Conservation (phyloP, 1,284 basidiomycete species). For the Fistulina hepatica region DNA sequence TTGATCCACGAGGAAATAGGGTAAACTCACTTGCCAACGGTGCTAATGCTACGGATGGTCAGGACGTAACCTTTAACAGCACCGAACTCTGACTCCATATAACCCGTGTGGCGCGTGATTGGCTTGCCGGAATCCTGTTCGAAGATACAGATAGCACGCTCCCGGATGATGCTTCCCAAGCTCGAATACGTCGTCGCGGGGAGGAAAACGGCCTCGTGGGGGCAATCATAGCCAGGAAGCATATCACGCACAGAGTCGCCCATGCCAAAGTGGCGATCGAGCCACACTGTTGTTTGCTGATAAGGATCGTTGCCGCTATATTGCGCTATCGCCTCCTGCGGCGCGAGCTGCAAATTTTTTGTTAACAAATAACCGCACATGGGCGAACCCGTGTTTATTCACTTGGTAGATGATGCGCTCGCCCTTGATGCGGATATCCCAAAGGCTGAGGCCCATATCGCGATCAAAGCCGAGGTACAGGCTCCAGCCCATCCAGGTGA, state of each 20-base stretch:
- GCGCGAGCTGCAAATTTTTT: slow-evolving; percentile 31
- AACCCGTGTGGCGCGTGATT: slow-evolving; percentile 48
- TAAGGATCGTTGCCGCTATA: slow-evolving; percentile 58
- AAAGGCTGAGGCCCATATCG: slow-evolving; percentile 57
- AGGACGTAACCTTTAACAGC: slow-evolving; percentile 51
- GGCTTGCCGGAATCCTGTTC: slow-evolving; percentile 50
- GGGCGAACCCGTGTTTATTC: slow-evolving; percentile 1
- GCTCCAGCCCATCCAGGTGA: slow-evolving; percentile 58
- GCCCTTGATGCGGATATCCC: slow-evolving; percentile 52
- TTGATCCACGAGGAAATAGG: slow-evolving; percentile 1
- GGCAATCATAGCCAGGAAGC: slow-evolving; percentile 57
- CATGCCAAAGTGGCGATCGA: slow-evolving; percentile 61
- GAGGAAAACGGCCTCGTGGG: slow-evolving; percentile 46
- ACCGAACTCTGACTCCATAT: slow-evolving; percentile 38
- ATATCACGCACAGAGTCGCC: slow-evolving; percentile 41
- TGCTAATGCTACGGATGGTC: slow-evolving; percentile 43
- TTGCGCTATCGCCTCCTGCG: slow-evolving; percentile 53
- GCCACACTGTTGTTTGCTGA: slow-evolving; percentile 52
- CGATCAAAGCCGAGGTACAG: slow-evolving; percentile 53
- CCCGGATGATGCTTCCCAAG: slow-evolving; percentile 31
- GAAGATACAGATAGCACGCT: slow-evolving; percentile 53
- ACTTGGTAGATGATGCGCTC: slow-evolving; percentile 59
- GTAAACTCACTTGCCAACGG: slow-evolving; percentile 56
- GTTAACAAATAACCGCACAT: background rate
- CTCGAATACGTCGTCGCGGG: slow-evolving; percentile 43